phyloP scores from a whole-genome alignment of 495 filamentous ascomycete genomes.

The Penicillium cataractarum region DNA sequence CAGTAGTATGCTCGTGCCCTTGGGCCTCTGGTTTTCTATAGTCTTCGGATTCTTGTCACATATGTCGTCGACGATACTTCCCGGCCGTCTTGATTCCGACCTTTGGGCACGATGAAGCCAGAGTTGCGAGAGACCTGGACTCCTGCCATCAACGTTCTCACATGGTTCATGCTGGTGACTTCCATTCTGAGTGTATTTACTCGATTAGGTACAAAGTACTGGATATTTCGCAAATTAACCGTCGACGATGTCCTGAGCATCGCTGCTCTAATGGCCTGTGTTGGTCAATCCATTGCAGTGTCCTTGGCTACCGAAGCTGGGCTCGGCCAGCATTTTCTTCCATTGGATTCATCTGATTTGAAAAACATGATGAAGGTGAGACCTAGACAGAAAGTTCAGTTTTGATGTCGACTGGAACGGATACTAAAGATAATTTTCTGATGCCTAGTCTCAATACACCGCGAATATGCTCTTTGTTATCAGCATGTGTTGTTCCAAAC shows the following conservation, averaged over 20 bases:
- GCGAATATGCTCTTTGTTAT: conserved; percentile 35
- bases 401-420: neutral
- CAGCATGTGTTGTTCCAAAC: conserved; percentile 37
- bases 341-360: conserved; percentile 12
- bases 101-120: conserved; percentile 9
- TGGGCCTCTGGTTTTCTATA: neutral
- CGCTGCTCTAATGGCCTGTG: conserved; percentile 39
- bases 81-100: neutral
- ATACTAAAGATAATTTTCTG: neutral
- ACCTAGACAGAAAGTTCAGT: no score
- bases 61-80: neutral
- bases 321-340: conserved; percentile 25
- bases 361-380: conserved; percentile 17
- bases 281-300: conserved; percentile 30
- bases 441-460: conserved; percentile 36
- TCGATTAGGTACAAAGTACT: conserved; percentile 22
- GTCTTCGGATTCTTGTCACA: neutral
- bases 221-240: conserved; percentile 21
- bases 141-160: conserved; percentile 22
- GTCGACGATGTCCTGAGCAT: conserved; percentile 32
- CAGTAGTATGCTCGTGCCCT: neutral
- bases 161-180: conserved; percentile 25
- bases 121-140: conserved; percentile 25
- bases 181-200: conserved; percentile 23
- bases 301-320: conserved; percentile 28